Base-by-base conservation (phyloP, 805 yeast genomes). In the Torulaspora indica region DNA sequence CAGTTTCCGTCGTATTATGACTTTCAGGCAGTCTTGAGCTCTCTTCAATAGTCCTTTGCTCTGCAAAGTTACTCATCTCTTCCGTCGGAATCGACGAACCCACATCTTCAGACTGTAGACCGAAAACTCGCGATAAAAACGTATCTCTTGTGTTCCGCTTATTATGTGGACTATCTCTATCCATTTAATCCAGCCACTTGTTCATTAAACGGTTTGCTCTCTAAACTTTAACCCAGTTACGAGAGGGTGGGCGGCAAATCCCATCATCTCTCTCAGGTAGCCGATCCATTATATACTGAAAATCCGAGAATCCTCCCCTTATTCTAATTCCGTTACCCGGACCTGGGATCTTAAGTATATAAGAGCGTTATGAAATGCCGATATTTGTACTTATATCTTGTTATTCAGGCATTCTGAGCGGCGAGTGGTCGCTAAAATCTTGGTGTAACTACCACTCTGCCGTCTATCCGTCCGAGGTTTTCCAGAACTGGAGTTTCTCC, bases 391-490 rank as follows among this genome's bases (percentile, higher is more conserved):
- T n/a, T n/a, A n/a, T n/a, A n/a, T n/a, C n/a, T n/a, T n/a, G n/a
- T n/a, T n/a, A n/a, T n/a, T n/a, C n/a, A n/a, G n/a, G n/a, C n/a
- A n/a, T n/a, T n/a, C n/a, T n/a, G n/a, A n/a, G n/a, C n/a, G n/a
- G n/a, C n/a, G 18, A 8, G 4, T 18, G 18, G 4, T 8, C 1
- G 22, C 24, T 38, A 54, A 35, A 72, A 58, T 43, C 70, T 69
- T 3, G 89, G 89, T 1, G 81, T 74, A 1, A 76, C 78, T 2
- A 82, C 77, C 29, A 81, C 60, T 57, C 80, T 79, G 22, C 76
- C 76, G 15, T 70, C 68, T 0, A 83, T 62, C 40, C 70, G 74
- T 3, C 90, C 90, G 46, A 83, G 52, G 31, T 72, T 65, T 40
- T 68, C 69, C 6, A 76, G 75, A 9, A 64, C 56, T 17, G 71